phyloP scores from a whole-genome alignment of 2,329 filamentous ascomycete species.

The Monilinia polystroma region DNA sequence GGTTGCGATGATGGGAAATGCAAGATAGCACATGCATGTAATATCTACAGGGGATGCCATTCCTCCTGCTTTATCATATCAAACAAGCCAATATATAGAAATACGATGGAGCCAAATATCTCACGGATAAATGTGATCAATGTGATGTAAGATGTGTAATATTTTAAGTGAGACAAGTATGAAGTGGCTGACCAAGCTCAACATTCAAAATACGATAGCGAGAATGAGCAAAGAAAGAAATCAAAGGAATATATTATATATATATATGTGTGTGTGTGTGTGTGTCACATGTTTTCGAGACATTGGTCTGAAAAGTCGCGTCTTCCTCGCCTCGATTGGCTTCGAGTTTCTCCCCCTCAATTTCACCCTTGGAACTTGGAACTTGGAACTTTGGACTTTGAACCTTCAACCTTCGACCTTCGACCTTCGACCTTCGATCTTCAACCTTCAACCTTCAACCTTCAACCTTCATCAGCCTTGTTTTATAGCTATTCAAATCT shows the following conservation, averaged over 20 bases:
- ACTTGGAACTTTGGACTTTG: no score
- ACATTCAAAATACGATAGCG: not conserved
- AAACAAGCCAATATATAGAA: not conserved
- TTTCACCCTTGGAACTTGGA: not conserved
- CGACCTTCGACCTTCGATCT: not conserved
- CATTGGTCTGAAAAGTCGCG: constrained; percentile 12
- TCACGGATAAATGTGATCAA: not conserved
- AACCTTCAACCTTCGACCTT: no score
- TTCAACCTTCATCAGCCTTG: not conserved
- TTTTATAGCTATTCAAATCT: not conserved
- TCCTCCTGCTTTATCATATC: constrained; percentile 2
- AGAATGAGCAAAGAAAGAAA: not conserved
- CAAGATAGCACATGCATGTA: constrained; percentile 8
- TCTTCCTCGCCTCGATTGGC: constrained; percentile 10
- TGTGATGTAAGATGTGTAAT: not conserved
- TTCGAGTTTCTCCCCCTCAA: not conserved
- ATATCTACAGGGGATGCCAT: not conserved
- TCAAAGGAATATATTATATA: not conserved
- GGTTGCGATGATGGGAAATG: not conserved
- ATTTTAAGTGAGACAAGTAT: not conserved
- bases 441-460: not conserved
- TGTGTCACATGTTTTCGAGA: constrained; percentile 13
- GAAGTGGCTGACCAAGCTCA: not conserved
- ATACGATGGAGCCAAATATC: not conserved
- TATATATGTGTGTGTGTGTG: no score